A percentile compares a stretch with the other conserved stretches of the same genome.
Evolutionary conservation across 768 basidiomycete genomes (phyloP).

Genomic region (Russula sp.): DNA sequence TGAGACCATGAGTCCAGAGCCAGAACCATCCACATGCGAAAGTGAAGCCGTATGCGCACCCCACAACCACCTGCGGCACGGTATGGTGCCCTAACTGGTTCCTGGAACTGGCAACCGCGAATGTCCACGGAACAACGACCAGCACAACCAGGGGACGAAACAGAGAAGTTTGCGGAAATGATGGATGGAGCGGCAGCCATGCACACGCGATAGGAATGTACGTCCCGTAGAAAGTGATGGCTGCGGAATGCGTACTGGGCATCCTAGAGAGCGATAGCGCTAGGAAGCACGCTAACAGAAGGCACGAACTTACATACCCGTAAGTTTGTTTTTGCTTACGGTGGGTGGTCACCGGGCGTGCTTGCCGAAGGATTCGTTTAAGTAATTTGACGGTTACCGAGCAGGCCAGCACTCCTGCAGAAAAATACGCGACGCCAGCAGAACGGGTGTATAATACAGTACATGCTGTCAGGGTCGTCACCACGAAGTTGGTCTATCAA

Average conservation of each 20-base stretch:
- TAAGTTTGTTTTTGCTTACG: slow-evolving; percentile 48
- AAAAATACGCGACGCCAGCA: slow-evolving; percentile 55
- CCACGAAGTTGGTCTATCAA: slow-evolving; percentile 51
- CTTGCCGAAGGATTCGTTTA: slow-evolving; percentile 58
- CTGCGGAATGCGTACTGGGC: slow-evolving; percentile 78
- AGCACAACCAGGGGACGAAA: slow-evolving; percentile 42
- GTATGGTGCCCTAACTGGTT: slow-evolving; percentile 78
- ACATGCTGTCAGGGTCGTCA: slow-evolving; percentile 45
- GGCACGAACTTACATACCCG: slow-evolving; percentile 45
- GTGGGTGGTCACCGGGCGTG: slow-evolving; percentile 44
- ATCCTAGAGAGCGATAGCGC: slow-evolving; percentile 43
- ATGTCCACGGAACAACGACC: slow-evolving; percentile 50
- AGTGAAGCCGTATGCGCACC: slow-evolving; percentile 47
- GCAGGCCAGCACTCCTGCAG: slow-evolving; percentile 51
- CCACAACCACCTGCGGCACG: slow-evolving; percentile 58
- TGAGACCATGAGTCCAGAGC: slow-evolving; percentile 44
- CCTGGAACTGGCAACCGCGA: slow-evolving; percentile 53
- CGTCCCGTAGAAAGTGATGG: slow-evolving; percentile 56
- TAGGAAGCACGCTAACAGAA: background rate
- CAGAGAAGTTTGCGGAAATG: slow-evolving; percentile 37
- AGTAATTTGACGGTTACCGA: slow-evolving; percentile 52
- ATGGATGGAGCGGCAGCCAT: slow-evolving; percentile 54
- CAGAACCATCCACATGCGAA: slow-evolving; percentile 53
- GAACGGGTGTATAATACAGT: slow-evolving; percentile 57
- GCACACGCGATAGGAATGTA: slow-evolving; percentile 54